phyloP scores from a whole-genome alignment of 345 rosid species.

The Odontarrhena argentea region DNA sequence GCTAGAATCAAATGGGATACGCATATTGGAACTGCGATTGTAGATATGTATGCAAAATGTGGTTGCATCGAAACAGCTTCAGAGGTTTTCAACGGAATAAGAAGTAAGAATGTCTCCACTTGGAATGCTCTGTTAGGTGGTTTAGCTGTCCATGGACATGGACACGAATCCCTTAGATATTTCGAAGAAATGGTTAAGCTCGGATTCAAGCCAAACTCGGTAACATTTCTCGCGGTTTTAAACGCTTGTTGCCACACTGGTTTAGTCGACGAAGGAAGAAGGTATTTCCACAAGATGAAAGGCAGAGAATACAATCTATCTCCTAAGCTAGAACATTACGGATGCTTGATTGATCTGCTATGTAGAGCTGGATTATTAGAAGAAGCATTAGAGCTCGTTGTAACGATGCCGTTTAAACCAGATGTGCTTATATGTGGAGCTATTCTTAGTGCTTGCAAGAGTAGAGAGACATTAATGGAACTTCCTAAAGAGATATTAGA shows the following conservation, averaged over 20 bases:
- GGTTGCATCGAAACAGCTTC: conserved; percentile 49
- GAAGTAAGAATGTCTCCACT: conserved; percentile 45
- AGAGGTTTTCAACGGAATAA: conserved; percentile 41
- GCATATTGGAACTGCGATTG: conserved; percentile 46
- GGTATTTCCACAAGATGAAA: conserved; percentile 44
- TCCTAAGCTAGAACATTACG: conserved; percentile 51
- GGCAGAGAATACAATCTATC: conserved; percentile 36
- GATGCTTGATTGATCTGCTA: conserved; percentile 44
- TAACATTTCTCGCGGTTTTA: conserved; percentile 51
- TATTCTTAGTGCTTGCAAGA: conserved; percentile 52
- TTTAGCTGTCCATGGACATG: conserved; percentile 51
- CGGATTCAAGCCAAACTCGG: conserved; percentile 48
- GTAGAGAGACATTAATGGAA: conserved; percentile 37
- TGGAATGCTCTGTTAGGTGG: conserved; percentile 52
- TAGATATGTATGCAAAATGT: conserved; percentile 56
- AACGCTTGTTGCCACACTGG: conserved; percentile 50
- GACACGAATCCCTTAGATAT: conserved; percentile 37
- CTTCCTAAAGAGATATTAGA: conserved; percentile 42
- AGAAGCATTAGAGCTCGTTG: conserved; percentile 45
- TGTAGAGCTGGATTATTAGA: conserved; percentile 52
- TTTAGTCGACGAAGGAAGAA: conserved; percentile 49
- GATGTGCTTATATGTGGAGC: conserved; percentile 56
- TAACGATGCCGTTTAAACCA: conserved; percentile 46
- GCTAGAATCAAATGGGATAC: conserved; percentile 46
- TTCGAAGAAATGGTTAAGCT: conserved; percentile 46